These are phyloP conservation scores for Lobosporangium transversale DNA, from an alignment of 192 early-diverging fungal genomes.

Conservation along the genomic window DNA sequence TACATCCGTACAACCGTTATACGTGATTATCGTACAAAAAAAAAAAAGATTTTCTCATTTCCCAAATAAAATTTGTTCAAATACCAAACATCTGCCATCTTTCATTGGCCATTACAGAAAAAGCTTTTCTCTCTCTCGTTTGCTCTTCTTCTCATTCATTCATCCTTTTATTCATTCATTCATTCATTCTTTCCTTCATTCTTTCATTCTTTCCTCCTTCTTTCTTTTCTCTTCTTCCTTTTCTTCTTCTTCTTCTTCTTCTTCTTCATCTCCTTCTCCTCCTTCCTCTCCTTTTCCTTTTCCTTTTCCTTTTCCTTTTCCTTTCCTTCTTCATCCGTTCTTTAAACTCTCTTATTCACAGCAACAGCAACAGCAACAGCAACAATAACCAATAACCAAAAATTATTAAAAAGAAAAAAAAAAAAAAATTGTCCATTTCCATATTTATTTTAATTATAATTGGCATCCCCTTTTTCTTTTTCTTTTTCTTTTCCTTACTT, in stretches of 20 bases:
- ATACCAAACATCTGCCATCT: background rate
- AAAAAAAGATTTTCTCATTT: background rate
- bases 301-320: background rate
- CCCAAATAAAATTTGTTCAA: background rate
- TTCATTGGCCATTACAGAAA: background rate
- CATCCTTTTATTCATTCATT: background rate
- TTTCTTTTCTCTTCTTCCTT: background rate
- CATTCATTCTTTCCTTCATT: background rate
- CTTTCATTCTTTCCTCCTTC: background rate
- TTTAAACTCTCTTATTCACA: background rate
- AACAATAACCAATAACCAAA: background rate
- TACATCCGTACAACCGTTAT: too few species aligned
- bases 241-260: background rate
- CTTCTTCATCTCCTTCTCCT: slow-evolving; percentile 3
- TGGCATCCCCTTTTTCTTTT: background rate
- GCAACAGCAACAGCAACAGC: background rate
- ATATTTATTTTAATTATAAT: background rate
- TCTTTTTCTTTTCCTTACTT: background rate
- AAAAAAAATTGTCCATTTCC: background rate
- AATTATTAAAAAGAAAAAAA: background rate
- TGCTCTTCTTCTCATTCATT: background rate
- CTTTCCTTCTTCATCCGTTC: background rate
- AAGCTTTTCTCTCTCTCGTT: background rate
- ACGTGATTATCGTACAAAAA: too few species aligned
- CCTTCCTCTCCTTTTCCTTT: background rate